phyloP scores from a whole-genome alignment of 2,329 filamentous ascomycete species.

The Neonectria ditissima region DNA sequence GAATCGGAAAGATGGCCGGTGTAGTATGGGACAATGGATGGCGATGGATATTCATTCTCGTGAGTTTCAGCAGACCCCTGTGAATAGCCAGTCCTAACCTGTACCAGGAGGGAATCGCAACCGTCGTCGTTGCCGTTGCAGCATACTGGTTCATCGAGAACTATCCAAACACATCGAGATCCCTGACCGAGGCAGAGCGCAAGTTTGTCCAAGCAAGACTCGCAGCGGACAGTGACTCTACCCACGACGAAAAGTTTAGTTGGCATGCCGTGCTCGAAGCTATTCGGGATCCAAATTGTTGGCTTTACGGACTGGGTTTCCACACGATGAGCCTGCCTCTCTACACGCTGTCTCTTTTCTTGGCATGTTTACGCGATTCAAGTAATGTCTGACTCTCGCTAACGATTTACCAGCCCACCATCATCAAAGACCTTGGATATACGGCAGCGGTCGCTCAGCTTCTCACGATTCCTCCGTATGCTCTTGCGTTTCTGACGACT shows the following conservation, averaged over 20 bases:
- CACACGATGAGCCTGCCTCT: conserved; percentile 77
- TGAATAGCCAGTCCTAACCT: not conserved
- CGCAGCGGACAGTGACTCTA: conserved; percentile 76
- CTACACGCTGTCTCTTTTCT: conserved; percentile 67
- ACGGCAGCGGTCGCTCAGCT: conserved; percentile 66
- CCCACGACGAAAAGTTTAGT: conserved; percentile 73
- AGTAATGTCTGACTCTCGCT: fast-evolving
- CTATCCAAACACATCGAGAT: conserved; percentile 70
- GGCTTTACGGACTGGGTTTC: conserved; percentile 78
- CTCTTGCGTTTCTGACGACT: conserved; percentile 71
- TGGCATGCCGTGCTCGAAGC: conserved; percentile 75
- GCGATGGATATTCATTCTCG: conserved; percentile 72
- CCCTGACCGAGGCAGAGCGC: conserved; percentile 66
- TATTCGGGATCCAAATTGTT: conserved; percentile 75
- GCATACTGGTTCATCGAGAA: conserved; percentile 74
- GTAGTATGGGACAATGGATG: conserved; percentile 65
- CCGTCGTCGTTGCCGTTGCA: conserved; percentile 61
- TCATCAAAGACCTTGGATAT: conserved; percentile 67
- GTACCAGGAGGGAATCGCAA: conserved; percentile 64
- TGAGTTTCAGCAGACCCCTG: conserved; percentile 39
- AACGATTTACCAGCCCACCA: conserved; percentile 56
- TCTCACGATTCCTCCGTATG: conserved; percentile 73
- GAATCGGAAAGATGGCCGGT: conserved; percentile 65
- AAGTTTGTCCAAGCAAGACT: conserved; percentile 71
- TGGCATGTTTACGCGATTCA: conserved; percentile 52